Base-by-base conservation (phyloP, 805 yeast genomes). In the Saccharomyces paradoxus region DNA sequence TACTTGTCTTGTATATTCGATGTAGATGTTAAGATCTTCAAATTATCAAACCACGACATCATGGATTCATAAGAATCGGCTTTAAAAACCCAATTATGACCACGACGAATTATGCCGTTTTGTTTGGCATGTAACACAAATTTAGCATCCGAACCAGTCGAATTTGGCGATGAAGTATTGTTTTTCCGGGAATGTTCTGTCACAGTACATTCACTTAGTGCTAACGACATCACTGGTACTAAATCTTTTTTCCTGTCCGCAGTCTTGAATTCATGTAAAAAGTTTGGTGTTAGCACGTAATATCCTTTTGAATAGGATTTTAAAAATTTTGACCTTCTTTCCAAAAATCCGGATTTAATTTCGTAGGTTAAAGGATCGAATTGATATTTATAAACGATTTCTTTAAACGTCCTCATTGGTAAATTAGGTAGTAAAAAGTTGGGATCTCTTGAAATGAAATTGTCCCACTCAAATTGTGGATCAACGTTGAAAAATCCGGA, bases 61-160 rank as follows among this genome's bases (percentile, higher is more conserved):
- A 90, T 88, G 31, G 79, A 70, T 46, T 84, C 86, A 63, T 86
- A 87, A 50, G 86, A 80, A 64, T 87, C 94, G n/a, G 95, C 85
- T 60, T 96, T 79, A 74, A 92, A 91, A n/a, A 91, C 94, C 89
- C 94, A 89, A 63, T 89, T 90, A 72, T 91, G 97, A 47, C 89
- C 88, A 64, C 89, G 78, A 58, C 83, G 85, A 58, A 89, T 77
- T 56, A 86, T 73, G 13, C 94, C 94, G 57, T 83, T 81, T 58
- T 84, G 83, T 63, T 86, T 88, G 17, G 90, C 82, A 59, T 81
- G 82, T 57, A 92, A 74, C 10, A 90, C 87, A 71, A 92, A 94
- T 72, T 90, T 90, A 68, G 83, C 83, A 50, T 79, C 81, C 17
- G 78, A 74, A 37, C 44, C 24, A 17, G 44, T 17, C 44, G 44